Base-by-base conservation (phyloP, 352 stramenopile genomes). In the Phytopythium boreale region DNA sequence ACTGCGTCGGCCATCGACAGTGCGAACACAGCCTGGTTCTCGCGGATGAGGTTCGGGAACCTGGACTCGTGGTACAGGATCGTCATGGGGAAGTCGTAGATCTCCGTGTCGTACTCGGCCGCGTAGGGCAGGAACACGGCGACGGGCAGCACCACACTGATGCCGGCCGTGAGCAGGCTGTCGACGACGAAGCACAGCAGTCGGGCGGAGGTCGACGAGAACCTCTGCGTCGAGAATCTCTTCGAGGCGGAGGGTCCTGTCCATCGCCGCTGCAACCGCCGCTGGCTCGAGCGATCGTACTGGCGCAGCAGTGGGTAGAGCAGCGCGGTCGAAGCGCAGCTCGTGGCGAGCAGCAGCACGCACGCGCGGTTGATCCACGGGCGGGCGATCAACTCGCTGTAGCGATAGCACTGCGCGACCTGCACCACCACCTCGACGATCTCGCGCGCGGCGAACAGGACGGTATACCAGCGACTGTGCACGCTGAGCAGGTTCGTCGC, bases 331-430 rank as follows among this genome's bases (percentile, higher is more conserved):
- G 68, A 70, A 9, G 47, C 64, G 44, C 66, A 79, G 29, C 80
- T 86, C 26, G 64, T 26, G n/a, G 80, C 70, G 15, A 80, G 68
- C n/a, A 87, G 31, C 8, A 22, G 56, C 17, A 88, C 78, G 3
- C 72, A 83, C 8, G 72, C 31, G 47, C 77, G 70, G 52, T 89
- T 89, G 56, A 87, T 74, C 77, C 76, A 87, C 15, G 69, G 57
- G 17, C 70, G 71, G 0, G 78, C 66, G n/a, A 89, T 72, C 0
- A 77, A 55, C 1, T 69, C 51, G 39, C 80, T 88, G 31, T 72
- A 74, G 9, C 67, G 62, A 61, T 86, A 86, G 9, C 75, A 69
- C 41, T 84, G 78, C 4, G 69, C 49, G 1, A 75, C 63, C 43
- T 86, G 80, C 6, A 70, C 80, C 11, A 63, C 63, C 50, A 85